Conservation (phyloP, 164 flowering plant genomes). For the Tetrastigma voinierianum region DNA sequence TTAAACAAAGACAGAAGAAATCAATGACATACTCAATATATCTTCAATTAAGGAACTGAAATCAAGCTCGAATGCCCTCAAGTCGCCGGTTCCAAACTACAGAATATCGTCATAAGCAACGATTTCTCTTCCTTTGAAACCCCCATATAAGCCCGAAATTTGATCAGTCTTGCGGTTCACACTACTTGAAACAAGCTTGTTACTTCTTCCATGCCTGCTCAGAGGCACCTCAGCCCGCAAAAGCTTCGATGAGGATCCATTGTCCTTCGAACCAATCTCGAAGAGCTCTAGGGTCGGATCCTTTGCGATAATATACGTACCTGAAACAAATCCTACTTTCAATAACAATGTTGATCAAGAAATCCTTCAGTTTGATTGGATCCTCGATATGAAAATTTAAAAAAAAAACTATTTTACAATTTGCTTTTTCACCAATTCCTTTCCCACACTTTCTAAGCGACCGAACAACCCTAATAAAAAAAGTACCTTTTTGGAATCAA, state of each 20-base stretch:
- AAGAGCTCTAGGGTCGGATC: conserved; percentile 66
- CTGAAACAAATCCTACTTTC: conserved; percentile 32
- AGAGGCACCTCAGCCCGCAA: conserved; percentile 68
- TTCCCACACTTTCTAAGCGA: not conserved
- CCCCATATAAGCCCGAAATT: conserved; percentile 23
- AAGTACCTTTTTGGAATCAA: conserved; percentile 46
- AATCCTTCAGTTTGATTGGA: too few species aligned
- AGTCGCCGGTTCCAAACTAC: conserved; percentile 10
- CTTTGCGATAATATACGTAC: conserved; percentile 61
- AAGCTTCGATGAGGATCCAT: conserved; percentile 39
- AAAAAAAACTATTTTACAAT: too few species aligned
- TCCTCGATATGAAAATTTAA: not conserved
- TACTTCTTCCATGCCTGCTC: conserved; percentile 66
- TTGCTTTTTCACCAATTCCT: too few species aligned
- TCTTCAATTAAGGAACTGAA: too few species aligned
- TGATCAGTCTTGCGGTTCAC: conserved; percentile 30
- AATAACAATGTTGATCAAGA: not conserved
- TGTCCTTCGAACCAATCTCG: conserved; percentile 24
- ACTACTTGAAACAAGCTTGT: conserved; percentile 45
- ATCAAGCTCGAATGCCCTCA: too few species aligned
- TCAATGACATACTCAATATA: not conserved
- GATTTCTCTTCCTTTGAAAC: conserved; percentile 65
- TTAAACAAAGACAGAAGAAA: too few species aligned
- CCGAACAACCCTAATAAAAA: not conserved
- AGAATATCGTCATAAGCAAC: conserved; percentile 85